Evolutionary conservation across 2,329 filamentous ascomycete species (phyloP).

Genomic region (Epichloe sylvatica): DNA sequence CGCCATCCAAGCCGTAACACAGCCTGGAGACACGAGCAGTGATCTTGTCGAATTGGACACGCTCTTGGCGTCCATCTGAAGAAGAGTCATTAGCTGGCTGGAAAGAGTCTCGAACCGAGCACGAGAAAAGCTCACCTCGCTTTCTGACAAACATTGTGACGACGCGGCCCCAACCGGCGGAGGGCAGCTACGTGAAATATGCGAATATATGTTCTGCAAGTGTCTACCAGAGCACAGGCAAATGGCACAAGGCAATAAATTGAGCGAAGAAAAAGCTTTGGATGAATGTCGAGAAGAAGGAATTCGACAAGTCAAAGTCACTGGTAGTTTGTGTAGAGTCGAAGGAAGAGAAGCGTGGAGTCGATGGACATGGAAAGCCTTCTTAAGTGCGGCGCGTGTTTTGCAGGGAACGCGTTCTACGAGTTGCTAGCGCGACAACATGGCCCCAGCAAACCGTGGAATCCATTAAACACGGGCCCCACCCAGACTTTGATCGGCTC

Average conservation of each 20-base stretch:
- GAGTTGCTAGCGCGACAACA: constrained; percentile 20
- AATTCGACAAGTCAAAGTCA: constrained; percentile 4
- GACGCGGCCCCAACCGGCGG: constrained; percentile 9
- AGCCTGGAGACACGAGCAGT: constrained; percentile 93
- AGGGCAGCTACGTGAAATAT: constrained; percentile 11
- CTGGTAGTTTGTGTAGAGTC: constrained; percentile 10
- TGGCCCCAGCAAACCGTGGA: constrained; percentile 5
- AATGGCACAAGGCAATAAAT: constrained; percentile 6
- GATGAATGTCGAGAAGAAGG: background rate
- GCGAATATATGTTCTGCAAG: constrained; percentile 13
- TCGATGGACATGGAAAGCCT: constrained; percentile 15
- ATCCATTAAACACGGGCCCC: constrained; percentile 17
- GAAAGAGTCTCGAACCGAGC: background rate
- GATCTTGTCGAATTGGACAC: constrained; percentile 99
- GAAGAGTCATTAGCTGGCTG: constrained; percentile 15
- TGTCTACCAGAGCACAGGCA: constrained; percentile 13
- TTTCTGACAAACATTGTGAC: constrained; percentile 48
- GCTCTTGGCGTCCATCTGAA: constrained; percentile 95
- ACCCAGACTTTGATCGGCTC: background rate
- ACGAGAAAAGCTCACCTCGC: constrained; percentile 35
- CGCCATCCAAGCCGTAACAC: constrained; percentile 92
- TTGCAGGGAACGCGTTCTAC: constrained; percentile 17
- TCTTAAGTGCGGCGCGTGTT: constrained; percentile 24
- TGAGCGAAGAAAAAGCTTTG: constrained; percentile 1
- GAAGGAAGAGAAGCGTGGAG: constrained; percentile 9